Base-by-base conservation (phyloP, 2,329 filamentous ascomycete genomes). In the Colletotrichum viniferum region DNA sequence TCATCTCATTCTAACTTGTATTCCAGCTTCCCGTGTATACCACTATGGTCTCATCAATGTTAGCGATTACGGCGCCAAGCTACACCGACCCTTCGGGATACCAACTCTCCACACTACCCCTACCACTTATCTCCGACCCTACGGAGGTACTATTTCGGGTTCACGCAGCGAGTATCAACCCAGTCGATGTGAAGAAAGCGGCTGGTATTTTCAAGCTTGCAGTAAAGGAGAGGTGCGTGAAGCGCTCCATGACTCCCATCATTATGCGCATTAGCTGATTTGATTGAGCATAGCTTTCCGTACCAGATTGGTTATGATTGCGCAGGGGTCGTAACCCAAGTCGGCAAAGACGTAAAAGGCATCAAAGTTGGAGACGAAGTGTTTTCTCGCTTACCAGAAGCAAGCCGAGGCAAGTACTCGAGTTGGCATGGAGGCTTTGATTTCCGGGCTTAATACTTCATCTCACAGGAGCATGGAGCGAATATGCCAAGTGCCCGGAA, bases 381-480 rank as follows among this genome's bases (percentile, higher is more conserved):
- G 0, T 48, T 48, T 48, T 48, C 18, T n/a, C 38, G 38, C 38
- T 48, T 48, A n/a, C 38, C 18, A 48, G 38, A 48, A 48, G 38
- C 38, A 48, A 48, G 4, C 3, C 38, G 38, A 48, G 38, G 38
- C 12, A 48, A 48, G 18, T 2, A 12, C 18, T n/a, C 1, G 18
- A 0, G 18, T 48, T 0, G 3, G 18, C 9, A n/a, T 48, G 18
- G 38, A 7, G 18, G 38, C 1, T 2, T n/a, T 12, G 9, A 4
- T n/a, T 7, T 1, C 4, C 1, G 18, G 1, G 4, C 0, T n/a
- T 48, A 12, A 48, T 1, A 3, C 38, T 2, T 48, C 1, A 7
- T 48, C 0, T n/a, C 38, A 48, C 10, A 48, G 38, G 38, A 48
- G 38, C 38, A n/a, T 48, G 38, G 38, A 48, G 38, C 38, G 38